These are phyloP conservation scores for Fusarium tanahbumbuense DNA, from an alignment of 2,329 filamentous ascomycete species.

Conservation along the genomic window DNA sequence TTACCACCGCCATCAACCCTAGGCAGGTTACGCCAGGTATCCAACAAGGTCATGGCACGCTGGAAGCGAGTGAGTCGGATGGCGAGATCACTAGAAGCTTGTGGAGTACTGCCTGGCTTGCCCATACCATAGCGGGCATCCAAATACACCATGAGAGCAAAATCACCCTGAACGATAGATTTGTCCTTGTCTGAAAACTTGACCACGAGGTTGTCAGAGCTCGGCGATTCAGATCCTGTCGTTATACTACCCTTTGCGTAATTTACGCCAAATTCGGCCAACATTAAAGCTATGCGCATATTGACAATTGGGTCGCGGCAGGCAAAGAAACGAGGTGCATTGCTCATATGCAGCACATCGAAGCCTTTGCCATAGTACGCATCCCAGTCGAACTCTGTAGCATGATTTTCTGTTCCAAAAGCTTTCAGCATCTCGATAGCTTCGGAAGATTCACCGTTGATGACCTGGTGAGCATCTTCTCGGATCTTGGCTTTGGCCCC, in stretches of 20 bases:
- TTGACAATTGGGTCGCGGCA: constrained; percentile 62
- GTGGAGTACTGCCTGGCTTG: constrained; percentile 43
- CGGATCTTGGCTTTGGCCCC: constrained; percentile 79
- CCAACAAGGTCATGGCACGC: constrained; percentile 51
- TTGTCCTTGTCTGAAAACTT: constrained; percentile 69
- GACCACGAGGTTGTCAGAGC: constrained; percentile 46
- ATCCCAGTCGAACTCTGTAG: constrained; percentile 78
- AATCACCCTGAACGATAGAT: constrained; percentile 61
- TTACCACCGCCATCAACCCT: constrained; percentile 7
- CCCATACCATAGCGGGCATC: constrained; percentile 62
- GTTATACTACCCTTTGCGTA: constrained; percentile 60
- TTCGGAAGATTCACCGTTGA: constrained; percentile 76
- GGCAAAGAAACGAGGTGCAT: constrained; percentile 62
- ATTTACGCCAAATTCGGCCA: constrained; percentile 60
- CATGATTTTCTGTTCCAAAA: constrained; percentile 88
- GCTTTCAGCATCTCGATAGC: constrained; percentile 77
- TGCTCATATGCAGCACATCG: constrained; percentile 79
- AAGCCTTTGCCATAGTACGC: constrained; percentile 81
- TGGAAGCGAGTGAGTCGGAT: constrained; percentile 57
- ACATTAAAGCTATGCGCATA: constrained; percentile 61
- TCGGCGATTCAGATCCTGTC: constrained; percentile 23
- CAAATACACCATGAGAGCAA: constrained; percentile 70
- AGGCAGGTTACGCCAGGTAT: constrained; percentile 49
- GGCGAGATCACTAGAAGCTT: constrained; percentile 50
- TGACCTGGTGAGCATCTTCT: constrained; percentile 68